These are phyloP conservation scores for Pseudisothecium myosuroides DNA, from an alignment of 225 moss, liverwort and hornwort species.

Conservation along the genomic window DNA sequence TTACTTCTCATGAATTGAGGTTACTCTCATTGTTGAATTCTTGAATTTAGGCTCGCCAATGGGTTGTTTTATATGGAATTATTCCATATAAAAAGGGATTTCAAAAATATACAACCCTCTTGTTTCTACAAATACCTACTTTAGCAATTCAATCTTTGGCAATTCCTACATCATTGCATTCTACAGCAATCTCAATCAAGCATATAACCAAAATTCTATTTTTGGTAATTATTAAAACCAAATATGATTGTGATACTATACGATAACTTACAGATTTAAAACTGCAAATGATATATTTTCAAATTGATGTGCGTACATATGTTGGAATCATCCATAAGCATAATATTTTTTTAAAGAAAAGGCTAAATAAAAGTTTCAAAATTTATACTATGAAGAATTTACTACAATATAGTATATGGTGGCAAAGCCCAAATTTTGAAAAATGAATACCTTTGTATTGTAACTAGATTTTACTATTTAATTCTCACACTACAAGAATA, in stretches of 20 bases:
- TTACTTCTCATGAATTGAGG: neutral
- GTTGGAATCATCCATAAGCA: neutral
- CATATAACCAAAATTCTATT: neutral
- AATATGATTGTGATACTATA: neutral
- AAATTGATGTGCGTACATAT: neutral
- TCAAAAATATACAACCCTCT: neutral
- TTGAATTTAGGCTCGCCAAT: neutral
- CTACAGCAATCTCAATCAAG: too few relatives aligned
- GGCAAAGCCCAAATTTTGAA: neutral
- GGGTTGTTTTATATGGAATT: neutral
- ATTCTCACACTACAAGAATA: neutral
- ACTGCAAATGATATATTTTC: neutral
- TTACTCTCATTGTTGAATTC: neutral
- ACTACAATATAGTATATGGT: accelerated
- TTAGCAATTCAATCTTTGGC: neutral
- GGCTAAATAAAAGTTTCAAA: neutral
- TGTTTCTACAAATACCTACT: neutral
- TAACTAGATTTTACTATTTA: neutral
- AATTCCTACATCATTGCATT: neutral
- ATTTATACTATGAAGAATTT: neutral
- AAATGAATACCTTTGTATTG: accelerated
- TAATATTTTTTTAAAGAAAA: neutral
- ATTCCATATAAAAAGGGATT: neutral
- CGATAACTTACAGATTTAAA: neutral
- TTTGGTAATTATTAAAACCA: neutral